Conservation (phyloP, 805 yeast genomes). For the Groenewaldozyma salmanticensis region DNA sequence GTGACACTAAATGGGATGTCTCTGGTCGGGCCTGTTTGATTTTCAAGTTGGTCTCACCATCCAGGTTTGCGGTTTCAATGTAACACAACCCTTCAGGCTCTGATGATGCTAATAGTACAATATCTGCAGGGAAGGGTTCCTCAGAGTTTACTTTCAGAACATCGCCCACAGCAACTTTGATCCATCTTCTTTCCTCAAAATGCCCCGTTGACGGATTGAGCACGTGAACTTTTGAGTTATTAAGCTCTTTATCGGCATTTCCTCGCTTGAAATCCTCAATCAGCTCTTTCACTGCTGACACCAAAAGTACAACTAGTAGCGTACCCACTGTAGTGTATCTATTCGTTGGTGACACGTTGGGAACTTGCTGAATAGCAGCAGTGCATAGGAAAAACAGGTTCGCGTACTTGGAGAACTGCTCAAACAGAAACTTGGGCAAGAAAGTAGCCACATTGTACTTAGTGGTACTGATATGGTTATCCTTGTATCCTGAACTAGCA, state of each 20-base stretch:
- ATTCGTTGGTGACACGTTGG: constrained; percentile 92
- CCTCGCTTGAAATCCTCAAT: constrained; percentile 87
- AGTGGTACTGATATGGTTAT: constrained; percentile 88
- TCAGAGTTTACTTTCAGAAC: constrained; percentile 75
- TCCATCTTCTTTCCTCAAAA: constrained; percentile 68
- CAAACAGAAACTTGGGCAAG: constrained; percentile 87
- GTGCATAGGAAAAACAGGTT: constrained; percentile 89
- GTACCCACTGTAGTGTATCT: constrained; percentile 94
- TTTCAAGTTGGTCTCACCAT: constrained; percentile 94
- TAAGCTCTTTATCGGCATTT: constrained; percentile 79
- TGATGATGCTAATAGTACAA: constrained; percentile 75
- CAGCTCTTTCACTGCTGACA: constrained; percentile 86
- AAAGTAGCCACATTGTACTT: constrained; percentile 91
- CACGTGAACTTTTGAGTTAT: constrained; percentile 64
- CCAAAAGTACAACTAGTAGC: constrained; percentile 68
- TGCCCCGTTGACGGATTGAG: constrained; percentile 46
- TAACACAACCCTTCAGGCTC: constrained; percentile 98
- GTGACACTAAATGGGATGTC: constrained; percentile 63
- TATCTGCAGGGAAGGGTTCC: constrained; percentile 90
- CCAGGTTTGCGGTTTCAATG: constrained; percentile 93
- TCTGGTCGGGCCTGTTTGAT: constrained; percentile 82
- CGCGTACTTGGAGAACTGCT: constrained; percentile 95
- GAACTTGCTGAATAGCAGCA: constrained; percentile 91
- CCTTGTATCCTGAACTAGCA: constrained; percentile 45
- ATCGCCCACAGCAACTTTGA: constrained; percentile 84